Percentiles rank a stretch among this genome's conserved stretches.
Conservation (phyloP, 2,329 filamentous ascomycete genomes). For the Fusarium sp. region DNA sequence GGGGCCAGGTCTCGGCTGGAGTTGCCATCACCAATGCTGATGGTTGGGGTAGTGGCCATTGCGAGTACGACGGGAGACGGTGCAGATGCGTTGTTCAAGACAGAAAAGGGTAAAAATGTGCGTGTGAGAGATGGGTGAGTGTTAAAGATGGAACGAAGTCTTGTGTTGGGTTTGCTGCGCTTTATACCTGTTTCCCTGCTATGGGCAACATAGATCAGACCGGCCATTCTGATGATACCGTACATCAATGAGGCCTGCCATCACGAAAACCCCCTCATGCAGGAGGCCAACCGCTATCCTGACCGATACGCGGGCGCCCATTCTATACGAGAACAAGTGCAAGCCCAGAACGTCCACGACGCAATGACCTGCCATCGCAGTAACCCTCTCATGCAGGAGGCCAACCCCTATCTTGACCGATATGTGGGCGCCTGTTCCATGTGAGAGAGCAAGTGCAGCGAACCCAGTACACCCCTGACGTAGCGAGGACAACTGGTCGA, state of each 20-base stretch:
- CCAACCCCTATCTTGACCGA: not conserved
- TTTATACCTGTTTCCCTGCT: not conserved
- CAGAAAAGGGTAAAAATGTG: not conserved
- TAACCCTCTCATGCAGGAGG: too few species aligned
- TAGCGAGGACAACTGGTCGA: not conserved
- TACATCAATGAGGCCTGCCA: not conserved
- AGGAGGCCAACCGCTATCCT: not conserved
- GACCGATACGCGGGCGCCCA: too few species aligned
- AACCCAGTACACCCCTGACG: not conserved
- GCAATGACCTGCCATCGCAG: too few species aligned
- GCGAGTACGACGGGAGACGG: not conserved
- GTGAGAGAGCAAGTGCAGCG: not conserved
- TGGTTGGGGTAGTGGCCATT: not conserved
- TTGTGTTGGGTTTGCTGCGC: not conserved
- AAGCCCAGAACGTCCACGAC: too few species aligned
- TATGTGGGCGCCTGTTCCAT: not conserved
- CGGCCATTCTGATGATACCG: not conserved
- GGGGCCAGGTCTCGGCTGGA: not conserved
- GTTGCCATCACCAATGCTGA: not conserved
- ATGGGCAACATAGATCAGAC: too few species aligned
- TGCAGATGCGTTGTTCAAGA: not conserved
- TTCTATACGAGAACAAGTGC: too few species aligned
- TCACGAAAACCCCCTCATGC: not conserved
- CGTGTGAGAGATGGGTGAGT: not conserved
- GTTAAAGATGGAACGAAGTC: not conserved